These are phyloP conservation scores for Entelexis paramagnoliae DNA, from an alignment of 1,139 yeast genomes.

Conservation along the genomic window DNA sequence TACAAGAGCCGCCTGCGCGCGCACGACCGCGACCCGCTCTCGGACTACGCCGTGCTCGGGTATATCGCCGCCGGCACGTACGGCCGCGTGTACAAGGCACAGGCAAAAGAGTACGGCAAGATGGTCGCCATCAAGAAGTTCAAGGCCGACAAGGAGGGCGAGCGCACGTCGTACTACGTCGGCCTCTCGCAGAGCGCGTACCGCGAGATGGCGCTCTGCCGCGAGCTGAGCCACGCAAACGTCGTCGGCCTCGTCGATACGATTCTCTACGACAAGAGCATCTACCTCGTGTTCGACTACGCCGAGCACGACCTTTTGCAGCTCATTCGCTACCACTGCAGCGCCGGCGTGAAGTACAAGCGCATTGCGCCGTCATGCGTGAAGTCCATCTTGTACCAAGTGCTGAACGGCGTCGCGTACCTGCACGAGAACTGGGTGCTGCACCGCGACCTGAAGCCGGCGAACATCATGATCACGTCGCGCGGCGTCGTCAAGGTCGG, in stretches of 20 bases:
- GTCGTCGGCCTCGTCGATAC: slow-evolving; percentile 73
- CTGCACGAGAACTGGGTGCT: slow-evolving; percentile 92
- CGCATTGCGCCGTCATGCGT: slow-evolving; percentile 15
- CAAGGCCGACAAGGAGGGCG: slow-evolving; percentile 90
- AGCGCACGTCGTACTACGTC: slow-evolving; percentile 65
- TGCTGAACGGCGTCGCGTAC: slow-evolving; percentile 80
- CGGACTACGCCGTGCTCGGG: slow-evolving; percentile 79
- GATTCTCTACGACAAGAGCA: slow-evolving; percentile 79
- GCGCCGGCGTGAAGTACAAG: slow-evolving; percentile 27
- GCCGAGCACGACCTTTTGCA: slow-evolving; percentile 93
- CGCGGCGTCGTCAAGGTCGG: slow-evolving; percentile 90
- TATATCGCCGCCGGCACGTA: slow-evolving; percentile 98
- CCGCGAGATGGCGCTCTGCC: slow-evolving; percentile 88
- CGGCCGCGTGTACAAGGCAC: slow-evolving; percentile 90
- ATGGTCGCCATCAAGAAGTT: slow-evolving; percentile 78
- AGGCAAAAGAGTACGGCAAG: slow-evolving; percentile 24
- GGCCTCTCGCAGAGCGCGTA: slow-evolving; percentile 96
- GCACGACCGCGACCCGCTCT: slow-evolving; percentile 58
- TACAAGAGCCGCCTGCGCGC: slow-evolving; percentile 51
- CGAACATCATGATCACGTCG: slow-evolving; percentile 89
- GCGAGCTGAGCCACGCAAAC: slow-evolving; percentile 73
- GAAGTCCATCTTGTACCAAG: slow-evolving; percentile 75
- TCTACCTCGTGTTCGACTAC: slow-evolving; percentile 88
- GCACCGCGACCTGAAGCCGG: slow-evolving; percentile 94
- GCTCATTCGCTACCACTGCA: slow-evolving; percentile 87